Evolutionary conservation across 2,329 filamentous ascomycete genomes (phyloP).

Genomic region (Calonectria naviculata): DNA sequence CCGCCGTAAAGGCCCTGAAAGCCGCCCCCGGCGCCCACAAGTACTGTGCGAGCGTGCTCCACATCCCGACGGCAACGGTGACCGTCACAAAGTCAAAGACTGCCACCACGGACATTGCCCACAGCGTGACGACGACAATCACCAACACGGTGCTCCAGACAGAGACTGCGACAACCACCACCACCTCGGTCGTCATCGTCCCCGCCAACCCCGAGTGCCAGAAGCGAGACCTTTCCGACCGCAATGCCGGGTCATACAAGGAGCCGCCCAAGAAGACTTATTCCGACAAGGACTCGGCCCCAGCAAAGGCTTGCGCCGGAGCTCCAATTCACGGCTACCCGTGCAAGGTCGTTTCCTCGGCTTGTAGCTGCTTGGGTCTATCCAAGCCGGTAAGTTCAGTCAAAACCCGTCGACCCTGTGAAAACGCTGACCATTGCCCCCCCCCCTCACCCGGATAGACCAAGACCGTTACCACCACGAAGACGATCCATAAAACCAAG

Average conservation of each 20-base stretch:
- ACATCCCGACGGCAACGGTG: neutral
- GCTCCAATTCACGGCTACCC: neutral
- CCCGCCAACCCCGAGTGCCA: neutral
- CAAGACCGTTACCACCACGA: neutral
- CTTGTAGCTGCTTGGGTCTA: neutral
- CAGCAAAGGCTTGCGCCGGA: neutral
- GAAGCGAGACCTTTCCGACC: neutral
- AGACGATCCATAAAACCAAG: neutral
- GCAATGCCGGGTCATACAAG: neutral
- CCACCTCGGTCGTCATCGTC: neutral
- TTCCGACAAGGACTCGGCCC: neutral
- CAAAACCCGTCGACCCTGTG: too few species aligned
- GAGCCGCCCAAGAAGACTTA: neutral
- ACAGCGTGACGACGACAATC: neutral
- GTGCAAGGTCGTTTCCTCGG: neutral
- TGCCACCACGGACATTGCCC: neutral
- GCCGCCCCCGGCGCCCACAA: neutral
- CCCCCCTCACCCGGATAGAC: neutral
- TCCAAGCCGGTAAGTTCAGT: neutral
- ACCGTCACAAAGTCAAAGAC: neutral
- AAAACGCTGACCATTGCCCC: too few species aligned
- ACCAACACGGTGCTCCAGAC: neutral
- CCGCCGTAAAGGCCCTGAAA: neutral
- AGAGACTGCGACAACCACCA: neutral
- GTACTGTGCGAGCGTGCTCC: neutral